Percentiles rank a stretch among this genome's conserved stretches.
phyloP scores from a whole-genome alignment of 75 land plant genomes.

The Chamaecyparis obtusa region DNA sequence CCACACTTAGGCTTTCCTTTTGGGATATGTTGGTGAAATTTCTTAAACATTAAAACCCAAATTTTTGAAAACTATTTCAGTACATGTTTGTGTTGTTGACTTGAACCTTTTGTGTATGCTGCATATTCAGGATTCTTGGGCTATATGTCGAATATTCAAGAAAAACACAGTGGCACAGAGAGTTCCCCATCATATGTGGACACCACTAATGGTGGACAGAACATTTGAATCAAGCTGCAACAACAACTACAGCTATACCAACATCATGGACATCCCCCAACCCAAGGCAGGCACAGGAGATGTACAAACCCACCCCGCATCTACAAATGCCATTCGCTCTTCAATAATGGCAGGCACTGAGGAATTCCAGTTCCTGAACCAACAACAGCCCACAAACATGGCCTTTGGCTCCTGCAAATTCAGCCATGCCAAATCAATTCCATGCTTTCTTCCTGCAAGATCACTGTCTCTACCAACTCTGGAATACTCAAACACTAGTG shows the following conservation, averaged over 20 bases:
- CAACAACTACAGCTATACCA: background rate
- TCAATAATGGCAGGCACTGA: background rate
- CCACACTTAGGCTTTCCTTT: too few species aligned
- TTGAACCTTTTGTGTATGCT: background rate
- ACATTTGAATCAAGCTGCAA: background rate
- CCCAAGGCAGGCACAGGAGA: background rate
- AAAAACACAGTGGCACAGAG: slow-evolving; percentile 61
- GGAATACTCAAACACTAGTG: background rate
- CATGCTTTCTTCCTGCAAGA: background rate
- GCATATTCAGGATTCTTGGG: slow-evolving; percentile 56
- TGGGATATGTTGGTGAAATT: too few species aligned
- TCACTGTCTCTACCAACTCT: background rate
- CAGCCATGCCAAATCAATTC: background rate
- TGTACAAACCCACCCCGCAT: background rate
- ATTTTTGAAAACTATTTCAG: background rate
- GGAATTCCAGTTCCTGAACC: background rate
- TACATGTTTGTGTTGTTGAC: background rate
- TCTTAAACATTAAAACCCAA: background rate
- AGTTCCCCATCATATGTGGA: slow-evolving; percentile 56
- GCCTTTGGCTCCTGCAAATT: background rate
- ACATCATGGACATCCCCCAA: background rate
- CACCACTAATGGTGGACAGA: slow-evolving; percentile 13
- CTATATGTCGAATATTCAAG: slow-evolving; percentile 66
- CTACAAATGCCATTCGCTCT: background rate
- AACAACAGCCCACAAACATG: background rate